Base-by-base conservation (phyloP, 495 filamentous ascomycete genomes). In the Talaromyces wortmannii region DNA sequence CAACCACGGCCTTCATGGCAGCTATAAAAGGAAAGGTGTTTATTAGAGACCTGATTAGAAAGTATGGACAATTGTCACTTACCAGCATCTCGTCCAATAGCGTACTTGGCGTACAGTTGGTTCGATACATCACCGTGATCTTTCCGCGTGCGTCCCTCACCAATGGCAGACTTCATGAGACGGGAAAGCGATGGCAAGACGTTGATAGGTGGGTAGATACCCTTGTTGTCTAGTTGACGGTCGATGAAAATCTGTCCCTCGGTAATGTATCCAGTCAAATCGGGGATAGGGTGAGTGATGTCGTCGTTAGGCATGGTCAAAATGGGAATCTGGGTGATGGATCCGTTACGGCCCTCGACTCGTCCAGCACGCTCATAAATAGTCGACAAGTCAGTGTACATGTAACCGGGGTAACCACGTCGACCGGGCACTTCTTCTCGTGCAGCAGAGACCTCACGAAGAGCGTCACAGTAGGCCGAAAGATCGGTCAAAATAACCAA, bases 371-470 rank as follows among this genome's bases (percentile, higher is more conserved):
- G 91, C 73, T 99, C 95, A 77, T 99, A 99, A 63, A 99, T 94
- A 62, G 95, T 99, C 48, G 95, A 96, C 83, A 99, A 88, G 85
- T 99, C 95, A 54, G 95, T 99, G 80, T 99, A 99, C 95, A 99
- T 99, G 81, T 99, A 99, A 90, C 95, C 95, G 50, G 95, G 95
- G 78, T 95, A 99, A 79, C 95, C 95, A 82, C 95, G 91, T 72
- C 95, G 92, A 80, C 95, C 95, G 55, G 95, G 95, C 45, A 99
- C 95, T 88, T 99, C 95, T 82, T 99, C 95, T 73, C 95, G 83
- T 43, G 95, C 95, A 46, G 95, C 91, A 13, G 95, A 99, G 44
- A 97, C 92, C 72, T 97, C 95, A 75, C 95, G 95, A 58, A 99
- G 85, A 59, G 95, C 95, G 71, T 99, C 95, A 70, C 95, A 99